Percentiles rank a stretch among this genome's conserved stretches.
Evolutionary conservation across 23 red algal species (phyloP).

Genomic region (Agarophyton chilense): DNA sequence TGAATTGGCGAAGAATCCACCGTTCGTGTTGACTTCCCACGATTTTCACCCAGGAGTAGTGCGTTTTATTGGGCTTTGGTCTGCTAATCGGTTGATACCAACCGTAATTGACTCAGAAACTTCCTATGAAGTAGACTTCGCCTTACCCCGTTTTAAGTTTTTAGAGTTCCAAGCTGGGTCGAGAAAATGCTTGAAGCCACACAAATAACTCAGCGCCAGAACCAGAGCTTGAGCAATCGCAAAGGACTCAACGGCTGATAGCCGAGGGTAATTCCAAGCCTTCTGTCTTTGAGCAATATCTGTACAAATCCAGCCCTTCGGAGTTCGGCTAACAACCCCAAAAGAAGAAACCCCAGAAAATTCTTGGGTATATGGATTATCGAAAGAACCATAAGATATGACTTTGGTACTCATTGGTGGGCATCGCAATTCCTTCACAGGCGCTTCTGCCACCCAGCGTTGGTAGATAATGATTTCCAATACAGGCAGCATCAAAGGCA

Average conservation of each 20-base stretch:
- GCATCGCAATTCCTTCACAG: not conserved
- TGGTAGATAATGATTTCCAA: slow-evolving; percentile 20
- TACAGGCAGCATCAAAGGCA: not conserved
- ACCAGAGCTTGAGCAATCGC: not conserved
- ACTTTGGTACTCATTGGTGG: slow-evolving; percentile 9
- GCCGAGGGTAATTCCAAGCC: not conserved
- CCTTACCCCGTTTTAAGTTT: slow-evolving; percentile 1
- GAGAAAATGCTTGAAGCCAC: not conserved
- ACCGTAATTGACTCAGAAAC: too few species aligned
- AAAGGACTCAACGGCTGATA: slow-evolving; percentile 12
- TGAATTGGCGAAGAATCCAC: too few species aligned
- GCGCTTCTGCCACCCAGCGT: slow-evolving; percentile 6
- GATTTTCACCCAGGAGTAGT: too few species aligned
- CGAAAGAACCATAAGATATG: slow-evolving; percentile 11
- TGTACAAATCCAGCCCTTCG: slow-evolving; percentile 6
- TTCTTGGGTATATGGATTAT: slow-evolving; percentile 19
- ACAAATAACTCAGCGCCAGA: not conserved
- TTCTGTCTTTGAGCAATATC: not conserved
- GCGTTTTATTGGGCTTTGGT: too few species aligned
- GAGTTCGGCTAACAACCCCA: slow-evolving; percentile 2
- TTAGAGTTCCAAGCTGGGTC: not conserved
- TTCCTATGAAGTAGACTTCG: not conserved
- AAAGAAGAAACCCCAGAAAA: not conserved
- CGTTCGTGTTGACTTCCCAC: too few species aligned
- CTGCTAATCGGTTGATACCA: too few species aligned